Evolutionary conservation across 495 filamentous ascomycete species (phyloP).

Genomic region (Aspergillus nidulans): DNA sequence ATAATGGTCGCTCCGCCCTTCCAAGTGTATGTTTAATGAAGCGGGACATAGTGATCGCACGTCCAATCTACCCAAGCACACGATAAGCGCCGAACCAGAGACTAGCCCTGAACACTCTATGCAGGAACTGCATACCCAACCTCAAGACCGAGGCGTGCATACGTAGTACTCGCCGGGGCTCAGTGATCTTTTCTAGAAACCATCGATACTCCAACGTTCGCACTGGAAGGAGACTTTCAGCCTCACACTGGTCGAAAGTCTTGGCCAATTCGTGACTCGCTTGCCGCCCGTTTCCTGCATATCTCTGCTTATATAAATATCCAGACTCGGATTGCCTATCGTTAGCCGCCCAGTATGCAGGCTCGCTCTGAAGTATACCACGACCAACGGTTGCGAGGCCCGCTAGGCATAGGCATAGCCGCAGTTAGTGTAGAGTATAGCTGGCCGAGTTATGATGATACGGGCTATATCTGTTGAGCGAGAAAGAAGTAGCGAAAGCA

Average conservation of each 20-base stretch:
- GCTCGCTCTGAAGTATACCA: not conserved
- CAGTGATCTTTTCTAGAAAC: not conserved
- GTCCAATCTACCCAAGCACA: not conserved
- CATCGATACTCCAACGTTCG: not conserved
- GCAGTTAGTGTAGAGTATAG: too few species aligned
- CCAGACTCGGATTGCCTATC: not conserved
- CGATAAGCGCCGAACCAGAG: not conserved
- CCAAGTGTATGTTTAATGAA: too few species aligned
- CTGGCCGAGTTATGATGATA: too few species aligned
- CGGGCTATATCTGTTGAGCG: too few species aligned
- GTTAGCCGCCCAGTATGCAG: constrained; percentile 6
- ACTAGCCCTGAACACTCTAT: not conserved
- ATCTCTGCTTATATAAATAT: constrained; percentile 1
- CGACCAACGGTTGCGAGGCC: not conserved
- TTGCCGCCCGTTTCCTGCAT: not conserved
- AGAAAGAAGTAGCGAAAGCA: too few species aligned
- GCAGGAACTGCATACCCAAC: not conserved
- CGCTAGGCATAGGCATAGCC: too few species aligned
- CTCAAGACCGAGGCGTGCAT: not conserved
- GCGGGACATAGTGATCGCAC: not conserved
- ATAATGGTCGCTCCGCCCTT: too few species aligned
- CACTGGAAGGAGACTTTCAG: not conserved
- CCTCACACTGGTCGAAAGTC: not conserved
- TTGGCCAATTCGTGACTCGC: not conserved
- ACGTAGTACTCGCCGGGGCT: not conserved